Evolutionary conservation across 2,329 filamentous ascomycete species (phyloP), one percentile per base, ranked within the genome.

Genomic region (Venturia carpophila): DNA sequence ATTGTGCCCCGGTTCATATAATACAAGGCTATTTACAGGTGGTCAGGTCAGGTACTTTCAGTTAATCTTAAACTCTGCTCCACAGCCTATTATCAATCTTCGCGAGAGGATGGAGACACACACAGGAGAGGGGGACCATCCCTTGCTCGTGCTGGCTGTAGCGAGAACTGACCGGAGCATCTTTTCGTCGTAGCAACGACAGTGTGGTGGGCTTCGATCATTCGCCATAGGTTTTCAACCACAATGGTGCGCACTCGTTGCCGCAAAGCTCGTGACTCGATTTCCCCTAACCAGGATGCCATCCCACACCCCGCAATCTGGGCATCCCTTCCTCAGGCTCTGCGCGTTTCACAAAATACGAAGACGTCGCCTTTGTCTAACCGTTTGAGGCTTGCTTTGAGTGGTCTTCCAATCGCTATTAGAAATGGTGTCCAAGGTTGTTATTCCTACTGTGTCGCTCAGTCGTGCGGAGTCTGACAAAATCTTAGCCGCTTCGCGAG

Each of bases 401-500:
- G 47, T 52, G 9, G 11, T 52, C 11, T 24, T 10, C 3, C 13
- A 27, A 15, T 52, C 24, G 47, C 47, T 27, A 27, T 1, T 21
- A 15, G 24, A 27, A 15, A 52, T 52, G 47, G 47, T 21, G 47
- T 52, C 47, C 47, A 52, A 52, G 47, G 47, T 52, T 19, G 42
- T 5, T 52, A 27, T 27, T 52, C 13, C 21, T 15, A 52, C 7
- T 10, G 24, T 52, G 2, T 17, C 47, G 11, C 47, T 27, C 21
- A 10, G 21, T 7, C 24, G 47, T 27, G 10, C 21, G 10, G 9
- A 27, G 21, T 52, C 30, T 58, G 19, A 58, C 5, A n/a, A 10
- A 37, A 58, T 7, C 13, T 6, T 15, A 81, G 78, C 81, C 80
- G 70, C 78, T 81, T 67, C 75, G 79, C 75, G 79, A 81, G 71